These are phyloP conservation scores for Quercus wislizeni DNA, from an alignment of 306 rosid species.

Conservation along the genomic window DNA sequence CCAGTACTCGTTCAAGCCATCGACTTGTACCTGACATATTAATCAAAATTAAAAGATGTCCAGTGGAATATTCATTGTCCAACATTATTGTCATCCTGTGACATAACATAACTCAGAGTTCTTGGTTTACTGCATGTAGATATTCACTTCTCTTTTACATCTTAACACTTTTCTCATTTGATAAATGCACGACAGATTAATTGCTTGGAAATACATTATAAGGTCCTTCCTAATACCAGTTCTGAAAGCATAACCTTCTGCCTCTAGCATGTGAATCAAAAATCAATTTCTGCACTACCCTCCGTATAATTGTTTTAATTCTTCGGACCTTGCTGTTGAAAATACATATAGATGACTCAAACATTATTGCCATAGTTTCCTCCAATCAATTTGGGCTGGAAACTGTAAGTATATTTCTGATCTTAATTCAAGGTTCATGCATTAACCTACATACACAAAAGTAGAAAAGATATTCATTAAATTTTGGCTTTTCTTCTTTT, in stretches of 20 bases:
- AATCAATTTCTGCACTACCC: no score
- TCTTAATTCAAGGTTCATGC: neutral
- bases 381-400: conserved; percentile 16
- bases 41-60: no score
- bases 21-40: no score
- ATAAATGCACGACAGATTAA: neutral
- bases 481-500: neutral
- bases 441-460: conserved; percentile 20
- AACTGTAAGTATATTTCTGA: conserved; percentile 4
- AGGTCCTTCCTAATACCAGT: no score
- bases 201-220: no score
- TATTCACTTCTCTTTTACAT: neutral
- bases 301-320: no score
- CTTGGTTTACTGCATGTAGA: neutral
- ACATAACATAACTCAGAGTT: neutral
- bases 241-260: no score
- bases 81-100: no score
- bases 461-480: neutral
- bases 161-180: neutral
- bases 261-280: no score
- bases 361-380: conserved; percentile 3
- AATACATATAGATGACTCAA: neutral
- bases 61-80: no score
- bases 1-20: no score
- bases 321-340: no score